These are phyloP conservation scores for Lentithecium fluviatile DNA, from an alignment of 495 filamentous ascomycete species.

Conservation along the genomic window DNA sequence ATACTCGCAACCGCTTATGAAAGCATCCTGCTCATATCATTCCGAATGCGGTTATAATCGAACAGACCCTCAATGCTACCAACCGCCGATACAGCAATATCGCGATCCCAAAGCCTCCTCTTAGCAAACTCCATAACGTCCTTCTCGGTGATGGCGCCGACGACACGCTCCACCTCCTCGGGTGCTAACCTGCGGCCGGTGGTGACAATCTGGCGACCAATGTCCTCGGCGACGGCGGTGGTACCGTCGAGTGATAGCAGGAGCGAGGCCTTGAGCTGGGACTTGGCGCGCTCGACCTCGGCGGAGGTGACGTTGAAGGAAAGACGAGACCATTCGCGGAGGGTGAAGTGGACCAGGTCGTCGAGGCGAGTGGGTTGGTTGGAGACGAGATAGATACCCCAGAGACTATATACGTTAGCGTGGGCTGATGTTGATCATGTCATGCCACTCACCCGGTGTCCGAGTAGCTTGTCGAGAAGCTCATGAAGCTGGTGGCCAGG, in stretches of 20 bases:
- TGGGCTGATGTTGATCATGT: not conserved
- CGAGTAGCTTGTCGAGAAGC: constrained; percentile 98
- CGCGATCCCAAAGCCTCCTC: constrained; percentile 92
- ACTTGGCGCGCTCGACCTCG: constrained; percentile 97
- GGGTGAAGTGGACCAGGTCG: constrained; percentile 95
- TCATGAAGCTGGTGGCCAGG: constrained; percentile 99
- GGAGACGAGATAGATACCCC: constrained; percentile 98
- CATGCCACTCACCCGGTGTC: constrained; percentile 79
- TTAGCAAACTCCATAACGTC: constrained; percentile 94
- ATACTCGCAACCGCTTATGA: constrained; percentile 39
- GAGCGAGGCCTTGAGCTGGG: constrained; percentile 97
- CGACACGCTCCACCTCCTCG: constrained; percentile 88
- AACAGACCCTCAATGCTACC: constrained; percentile 87
- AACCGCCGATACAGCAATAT: constrained; percentile 88
- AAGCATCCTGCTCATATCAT: constrained; percentile 84
- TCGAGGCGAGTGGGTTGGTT: constrained; percentile 84
- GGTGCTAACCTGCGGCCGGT: constrained; percentile 88
- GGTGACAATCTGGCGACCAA: constrained; percentile 96
- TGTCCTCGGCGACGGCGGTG: constrained; percentile 95
- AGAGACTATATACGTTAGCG: constrained; percentile 62
- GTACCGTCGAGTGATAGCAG: constrained; percentile 96
- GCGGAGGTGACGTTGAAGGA: constrained; percentile 79
- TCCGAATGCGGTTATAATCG: constrained; percentile 85
- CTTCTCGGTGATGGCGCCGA: constrained; percentile 87
- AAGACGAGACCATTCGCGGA: constrained; percentile 96